These are phyloP conservation scores for Acacia pycnantha DNA, from an alignment of 331 rosid species.

Conservation along the genomic window DNA sequence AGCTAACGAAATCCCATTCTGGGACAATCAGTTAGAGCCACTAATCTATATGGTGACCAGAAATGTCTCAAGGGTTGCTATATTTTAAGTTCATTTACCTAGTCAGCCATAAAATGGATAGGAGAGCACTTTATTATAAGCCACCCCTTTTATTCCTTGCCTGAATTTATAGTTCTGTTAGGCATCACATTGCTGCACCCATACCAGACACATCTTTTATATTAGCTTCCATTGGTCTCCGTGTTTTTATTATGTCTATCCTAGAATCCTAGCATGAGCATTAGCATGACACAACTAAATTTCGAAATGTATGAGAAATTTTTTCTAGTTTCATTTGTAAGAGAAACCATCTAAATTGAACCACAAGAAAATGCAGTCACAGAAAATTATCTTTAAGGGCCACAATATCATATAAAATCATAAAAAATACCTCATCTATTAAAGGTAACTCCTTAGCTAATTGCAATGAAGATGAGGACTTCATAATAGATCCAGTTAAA, in stretches of 20 bases:
- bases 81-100: neutral
- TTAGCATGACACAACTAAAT: neutral
- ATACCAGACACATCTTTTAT: neutral
- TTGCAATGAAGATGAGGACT: slow-evolving; percentile 78
- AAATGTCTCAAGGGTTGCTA: neutral
- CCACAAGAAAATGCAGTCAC: neutral
- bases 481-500: slow-evolving; percentile 60
- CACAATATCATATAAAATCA: slow-evolving; percentile 16
- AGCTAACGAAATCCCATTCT: neutral
- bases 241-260: slow-evolving; percentile 2
- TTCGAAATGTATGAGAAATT: neutral
- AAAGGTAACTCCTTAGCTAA: slow-evolving; percentile 71
- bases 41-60: neutral
- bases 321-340: neutral
- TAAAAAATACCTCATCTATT: slow-evolving; percentile 71
- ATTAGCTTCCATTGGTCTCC: neutral
- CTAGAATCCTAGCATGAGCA: neutral
- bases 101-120: neutral
- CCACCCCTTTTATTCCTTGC: neutral
- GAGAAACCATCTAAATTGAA: neutral
- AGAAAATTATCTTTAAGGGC: neutral
- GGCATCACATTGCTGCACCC: neutral
- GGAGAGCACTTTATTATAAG: neutral
- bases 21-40: neutral
- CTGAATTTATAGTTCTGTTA: neutral